Conservation (phyloP, 805 yeast species). For the Pichia phayaonensis region DNA sequence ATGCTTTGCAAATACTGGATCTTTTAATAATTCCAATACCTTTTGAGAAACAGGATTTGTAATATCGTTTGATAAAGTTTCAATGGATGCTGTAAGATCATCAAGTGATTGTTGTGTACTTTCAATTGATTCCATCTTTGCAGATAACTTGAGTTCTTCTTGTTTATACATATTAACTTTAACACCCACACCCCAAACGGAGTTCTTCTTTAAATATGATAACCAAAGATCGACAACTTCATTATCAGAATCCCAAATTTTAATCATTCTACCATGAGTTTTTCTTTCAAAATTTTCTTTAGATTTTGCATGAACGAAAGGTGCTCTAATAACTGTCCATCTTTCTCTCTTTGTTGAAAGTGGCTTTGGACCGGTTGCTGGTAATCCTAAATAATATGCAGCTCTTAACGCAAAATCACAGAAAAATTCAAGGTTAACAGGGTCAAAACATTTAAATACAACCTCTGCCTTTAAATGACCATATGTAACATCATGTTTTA, state of each 20-base stretch:
- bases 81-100: slow-evolving; percentile 20
- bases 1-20: slow-evolving; percentile 61
- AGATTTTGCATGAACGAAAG: slow-evolving; percentile 89
- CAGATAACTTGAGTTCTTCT: slow-evolving; percentile 40
- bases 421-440: slow-evolving; percentile 62
- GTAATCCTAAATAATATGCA: slow-evolving; percentile 84
- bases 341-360: slow-evolving; percentile 67
- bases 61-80: slow-evolving; percentile 17
- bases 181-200: slow-evolving; percentile 76
- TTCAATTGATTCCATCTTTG: slow-evolving; percentile 31
- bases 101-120: slow-evolving; percentile 15
- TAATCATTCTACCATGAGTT: slow-evolving; percentile 67
- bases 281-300: slow-evolving; percentile 91
- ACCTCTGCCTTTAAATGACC: slow-evolving; percentile 77
- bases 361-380: slow-evolving; percentile 67
- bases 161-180: slow-evolving; percentile 58
- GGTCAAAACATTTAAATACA: slow-evolving; percentile 63
- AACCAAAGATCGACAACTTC: slow-evolving; percentile 80
- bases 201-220: slow-evolving; percentile 67
- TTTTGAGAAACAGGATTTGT: slow-evolving; percentile 47
- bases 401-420: slow-evolving; percentile 84
- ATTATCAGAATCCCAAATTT: slow-evolving; percentile 77
- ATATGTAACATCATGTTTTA: slow-evolving; percentile 56
- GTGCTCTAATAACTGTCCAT: slow-evolving; percentile 91
- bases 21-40: slow-evolving; percentile 62